Evolutionary conservation across 805 yeast genomes (phyloP).

Genomic region (Danielia reshetovae): DNA sequence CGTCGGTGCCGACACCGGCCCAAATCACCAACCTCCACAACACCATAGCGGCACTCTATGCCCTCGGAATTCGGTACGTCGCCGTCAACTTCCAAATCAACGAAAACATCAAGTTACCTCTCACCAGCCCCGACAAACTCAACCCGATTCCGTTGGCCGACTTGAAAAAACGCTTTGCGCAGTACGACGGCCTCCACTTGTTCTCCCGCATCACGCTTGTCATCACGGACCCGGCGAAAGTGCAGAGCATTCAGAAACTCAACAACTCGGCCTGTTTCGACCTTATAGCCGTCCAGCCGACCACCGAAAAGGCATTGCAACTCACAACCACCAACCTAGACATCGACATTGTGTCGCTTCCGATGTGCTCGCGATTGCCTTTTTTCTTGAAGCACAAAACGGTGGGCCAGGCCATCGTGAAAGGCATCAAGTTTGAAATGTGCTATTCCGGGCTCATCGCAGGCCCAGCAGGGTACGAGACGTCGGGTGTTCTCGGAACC

Average conservation of each 20-base stretch:
- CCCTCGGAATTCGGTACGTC: slow-evolving; percentile 68
- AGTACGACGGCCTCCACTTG: slow-evolving; percentile 36
- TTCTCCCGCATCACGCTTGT: slow-evolving; percentile 73
- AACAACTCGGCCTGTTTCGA: slow-evolving; percentile 52
- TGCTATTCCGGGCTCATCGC: slow-evolving; percentile 56
- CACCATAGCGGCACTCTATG: slow-evolving; percentile 49
- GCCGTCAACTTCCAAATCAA: slow-evolving; percentile 66
- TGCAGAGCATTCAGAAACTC: slow-evolving; percentile 54
- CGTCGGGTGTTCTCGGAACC: slow-evolving; percentile 16
- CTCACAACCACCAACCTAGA: slow-evolving; percentile 73
- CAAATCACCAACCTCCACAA: slow-evolving; percentile 46
- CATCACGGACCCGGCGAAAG: slow-evolving; percentile 73
- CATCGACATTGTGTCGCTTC: slow-evolving; percentile 75
- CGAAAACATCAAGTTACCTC: slow-evolving; percentile 52
- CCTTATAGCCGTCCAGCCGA: slow-evolving; percentile 76
- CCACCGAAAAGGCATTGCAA: slow-evolving; percentile 72
- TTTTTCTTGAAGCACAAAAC: slow-evolving; percentile 79
- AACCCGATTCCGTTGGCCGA: slow-evolving; percentile 42
- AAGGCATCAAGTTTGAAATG: slow-evolving; percentile 82
- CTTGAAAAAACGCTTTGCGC: slow-evolving; percentile 14
- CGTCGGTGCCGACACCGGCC: slow-evolving; percentile 33
- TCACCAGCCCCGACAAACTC: slow-evolving; percentile 39
- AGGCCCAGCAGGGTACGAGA: slow-evolving; percentile 28
- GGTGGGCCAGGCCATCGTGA: slow-evolving; percentile 74
- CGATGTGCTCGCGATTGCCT: slow-evolving; percentile 62